Base-by-base conservation (phyloP, 495 filamentous ascomycete genomes). In the Sphaerosporella brunnea region DNA sequence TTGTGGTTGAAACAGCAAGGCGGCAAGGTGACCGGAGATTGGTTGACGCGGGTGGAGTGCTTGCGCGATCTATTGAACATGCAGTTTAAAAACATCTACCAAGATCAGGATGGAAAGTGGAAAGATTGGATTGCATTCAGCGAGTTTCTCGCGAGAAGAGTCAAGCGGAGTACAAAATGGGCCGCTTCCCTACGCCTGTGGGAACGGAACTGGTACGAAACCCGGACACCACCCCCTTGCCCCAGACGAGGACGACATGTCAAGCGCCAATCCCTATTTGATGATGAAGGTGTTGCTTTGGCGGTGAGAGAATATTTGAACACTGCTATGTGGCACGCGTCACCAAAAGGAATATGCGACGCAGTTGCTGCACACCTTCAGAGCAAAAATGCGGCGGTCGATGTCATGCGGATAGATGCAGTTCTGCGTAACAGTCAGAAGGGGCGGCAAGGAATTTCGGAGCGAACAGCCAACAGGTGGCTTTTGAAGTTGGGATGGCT, bases 11-110 rank as follows among this genome's bases (percentile, higher is more conserved):
- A 26, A 25, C 40, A 9, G 40, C 40, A 53, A 56, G 24, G 54
- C 24, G 25, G 62, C 68, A 16, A 71, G 66, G 23, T 44, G 64
- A 48, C n/a, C n/a, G n/a, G n/a, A n/a, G n/a, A n/a, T n/a, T n/a
- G n/a, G n/a, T n/a, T n/a, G n/a, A n/a, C n/a, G n/a, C n/a, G n/a
- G n/a, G n/a, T n/a, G n/a, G n/a, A n/a, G n/a, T n/a, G n/a, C n/a
- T n/a, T n/a, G n/a, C n/a, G n/a, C n/a, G n/a, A n/a, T n/a, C n/a
- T n/a, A n/a, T n/a, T n/a, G n/a, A n/a, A n/a, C n/a, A n/a, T n/a
- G n/a, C n/a, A n/a, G n/a, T n/a, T n/a, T n/a, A n/a, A n/a, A n/a
- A n/a, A n/a, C n/a, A n/a, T n/a, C n/a, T n/a, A n/a, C n/a, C n/a
- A n/a, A n/a, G n/a, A n/a, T n/a, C n/a, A n/a, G n/a, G n/a, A n/a